Base-by-base conservation (phyloP, 148 eudicot species). In the Silene uniflora region DNA sequence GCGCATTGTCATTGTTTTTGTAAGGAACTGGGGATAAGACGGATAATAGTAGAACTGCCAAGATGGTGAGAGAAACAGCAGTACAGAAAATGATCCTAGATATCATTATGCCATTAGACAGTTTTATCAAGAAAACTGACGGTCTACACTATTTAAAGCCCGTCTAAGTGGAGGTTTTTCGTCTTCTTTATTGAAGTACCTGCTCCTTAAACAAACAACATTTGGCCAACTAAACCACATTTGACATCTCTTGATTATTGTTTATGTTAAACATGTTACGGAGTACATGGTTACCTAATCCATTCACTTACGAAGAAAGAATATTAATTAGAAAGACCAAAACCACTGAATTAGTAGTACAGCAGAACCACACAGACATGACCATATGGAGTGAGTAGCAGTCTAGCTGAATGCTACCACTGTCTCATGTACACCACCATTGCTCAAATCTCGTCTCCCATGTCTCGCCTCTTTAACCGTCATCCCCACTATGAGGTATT, bases 1-100 rank as follows among this genome's bases (percentile, higher is more conserved):
- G n/a, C n/a, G 68, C 76, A 25, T 68, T 54, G 18, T 24, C 35
- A 17, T 77, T 69, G 1, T 81, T 84, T 61, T 59, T 74, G 72
- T 85, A 84, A 70, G 87, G 84, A 27, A 85, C 52, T 1, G 96
- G 91, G 19, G 96, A 87, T 77, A 86, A 75, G 4, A 84, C 12
- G 67, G 96, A 88, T 4, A 92, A 79, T 71, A 92, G 89, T 3
- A 91, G 67, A 1, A 92, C 96, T 35, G 88, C 72, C 24, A 88
- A 68, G 58, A 74, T 79, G 18, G 96, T 90, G 27, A 90, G 21
- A 13, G 79, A 72, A 71, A 92, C 88, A 47, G 85, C 72, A 62
- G 81, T 80, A 80, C 87, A 89, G 82, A 90, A 89, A 55, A 88
- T 83, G 73, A 92, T 75, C 42, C 79, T 88, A 19, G 87, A 81